Conservation (phyloP, 257 asterid species). For the Catharanthus roseus region DNA sequence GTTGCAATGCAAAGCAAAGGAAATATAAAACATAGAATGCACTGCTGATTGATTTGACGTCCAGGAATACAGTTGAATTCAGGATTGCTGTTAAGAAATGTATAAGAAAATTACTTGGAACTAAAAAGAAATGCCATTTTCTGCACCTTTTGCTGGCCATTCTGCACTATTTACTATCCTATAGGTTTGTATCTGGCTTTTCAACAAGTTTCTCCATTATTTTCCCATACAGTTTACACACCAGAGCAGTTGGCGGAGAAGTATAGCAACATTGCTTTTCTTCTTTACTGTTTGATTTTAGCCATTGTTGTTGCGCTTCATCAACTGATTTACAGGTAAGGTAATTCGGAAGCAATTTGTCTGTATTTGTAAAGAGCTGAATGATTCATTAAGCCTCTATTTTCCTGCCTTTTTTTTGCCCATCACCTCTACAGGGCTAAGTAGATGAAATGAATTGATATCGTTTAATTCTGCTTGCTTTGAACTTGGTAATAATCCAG, state of each 20-base stretch:
- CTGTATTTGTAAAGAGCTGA: slow-evolving; percentile 8
- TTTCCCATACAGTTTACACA: slow-evolving; percentile 59
- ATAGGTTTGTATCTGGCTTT: slow-evolving; percentile 8
- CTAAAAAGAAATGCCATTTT: background rate
- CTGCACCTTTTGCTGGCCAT: background rate
- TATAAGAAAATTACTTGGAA: background rate
- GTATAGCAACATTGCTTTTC: slow-evolving; percentile 72
- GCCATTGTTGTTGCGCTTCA: slow-evolving; percentile 56
- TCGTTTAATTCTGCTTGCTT: background rate
- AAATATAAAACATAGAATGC: background rate
- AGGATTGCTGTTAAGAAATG: background rate
- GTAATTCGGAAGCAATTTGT: slow-evolving; percentile 6
- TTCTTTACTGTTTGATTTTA: slow-evolving; percentile 76
- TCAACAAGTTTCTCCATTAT: background rate
- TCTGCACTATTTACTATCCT: background rate
- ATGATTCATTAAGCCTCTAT: slow-evolving; percentile 8
- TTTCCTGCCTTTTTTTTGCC: background rate
- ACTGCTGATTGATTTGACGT: background rate
- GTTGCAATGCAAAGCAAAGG: background rate
- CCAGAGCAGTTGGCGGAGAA: slow-evolving; percentile 93
- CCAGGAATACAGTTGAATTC: background rate
- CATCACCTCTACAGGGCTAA: background rate
- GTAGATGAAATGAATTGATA: background rate
- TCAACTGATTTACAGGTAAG: slow-evolving; percentile 64
- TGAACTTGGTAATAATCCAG: slow-evolving; percentile 39